Evolutionary conservation across 2,329 filamentous ascomycete species (phyloP), one percentile per base, ranked within the genome.

Genomic region (Trichoderma guizhouense): DNA sequence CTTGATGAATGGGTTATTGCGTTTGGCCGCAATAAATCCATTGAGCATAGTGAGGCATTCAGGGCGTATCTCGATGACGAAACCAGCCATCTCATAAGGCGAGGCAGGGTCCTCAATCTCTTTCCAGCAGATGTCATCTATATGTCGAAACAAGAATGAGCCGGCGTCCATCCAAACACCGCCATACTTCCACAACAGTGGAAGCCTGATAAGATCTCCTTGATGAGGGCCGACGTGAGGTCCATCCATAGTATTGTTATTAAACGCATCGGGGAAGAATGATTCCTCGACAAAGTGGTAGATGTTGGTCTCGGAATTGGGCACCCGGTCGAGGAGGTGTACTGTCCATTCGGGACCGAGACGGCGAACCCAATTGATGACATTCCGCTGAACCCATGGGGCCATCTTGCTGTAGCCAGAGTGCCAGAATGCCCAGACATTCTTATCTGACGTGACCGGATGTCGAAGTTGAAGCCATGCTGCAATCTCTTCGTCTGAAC

Each of bases 161-260:
- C 83, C 82, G 0, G 80, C 82, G n/a, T 86, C 84, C 64, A 85
- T 79, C 79, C 81, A 85, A 4, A 83, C 78, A 0, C 84, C 84
- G 0, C 84, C 84, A 43, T 84, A 78, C 6, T 80, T 74, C 65
- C 79, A 82, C 4, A 86, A 71, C 6, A 83, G 74, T 0, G 83
- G 80, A 0, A 85, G 79, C 0, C 86, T 82, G 7, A 87, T 76
- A 0, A 87, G 78, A 69, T 88, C 86, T 2, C 83, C 83, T 1
- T 80, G 81, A 72, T 87, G 86, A 1, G 79, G 80, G 1, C 83
- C 85, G 1, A 79, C 77, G 67, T 81, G 81, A 0, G 81, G 81
- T 0, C 85, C 84, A 11, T 80, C 79, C 83, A 86, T 86, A 0
- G 79, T 82, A 36, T 79, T 76, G 18, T 83, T 79, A 21, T 83